These are phyloP conservation scores for Candida nanaspora DNA, from an alignment of 805 yeast genomes.

Conservation along the genomic window DNA sequence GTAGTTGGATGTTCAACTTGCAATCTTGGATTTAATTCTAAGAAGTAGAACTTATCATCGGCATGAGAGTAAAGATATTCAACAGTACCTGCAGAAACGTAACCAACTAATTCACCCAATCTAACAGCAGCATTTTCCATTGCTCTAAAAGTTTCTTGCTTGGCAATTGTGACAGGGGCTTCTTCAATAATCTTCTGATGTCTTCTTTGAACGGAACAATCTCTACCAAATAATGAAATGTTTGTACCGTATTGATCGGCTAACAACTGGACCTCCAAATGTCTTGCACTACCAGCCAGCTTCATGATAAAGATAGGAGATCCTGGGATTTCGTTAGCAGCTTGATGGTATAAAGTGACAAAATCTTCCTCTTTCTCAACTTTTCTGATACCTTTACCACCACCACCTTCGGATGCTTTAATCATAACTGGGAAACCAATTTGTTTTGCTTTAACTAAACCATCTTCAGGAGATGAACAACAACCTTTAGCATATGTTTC, in stretches of 20 bases:
- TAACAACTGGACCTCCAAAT: conserved; percentile 92
- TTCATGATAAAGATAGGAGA: conserved; percentile 98
- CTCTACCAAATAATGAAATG: conserved; percentile 96
- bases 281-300: conserved; percentile 96
- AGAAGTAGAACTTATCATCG: conserved; percentile 91
- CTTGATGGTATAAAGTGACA: conserved; percentile 74
- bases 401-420: conserved; percentile 99
- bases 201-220: conserved; percentile 99
- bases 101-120: conserved; percentile 93
- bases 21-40: conserved; percentile 95
- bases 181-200: conserved; percentile 99
- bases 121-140: conserved; percentile 99
- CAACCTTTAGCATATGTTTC: conserved; percentile 84
- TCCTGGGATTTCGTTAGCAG: conserved; percentile 96
- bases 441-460: conserved; percentile 71
- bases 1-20: conserved; percentile 99
- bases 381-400: conserved; percentile 99
- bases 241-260: conserved; percentile 99
- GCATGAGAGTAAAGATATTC: conserved; percentile 93
- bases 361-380: conserved; percentile 83
- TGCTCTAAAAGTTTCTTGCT: conserved; percentile 69
- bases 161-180: conserved; percentile 97
- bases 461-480: conserved; percentile 80
- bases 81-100: conserved; percentile 98
- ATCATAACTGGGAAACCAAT: conserved; percentile 99